Evolutionary conservation across 257 asterid genomes (phyloP).

Genomic region (Solanum pinnatisectum): DNA sequence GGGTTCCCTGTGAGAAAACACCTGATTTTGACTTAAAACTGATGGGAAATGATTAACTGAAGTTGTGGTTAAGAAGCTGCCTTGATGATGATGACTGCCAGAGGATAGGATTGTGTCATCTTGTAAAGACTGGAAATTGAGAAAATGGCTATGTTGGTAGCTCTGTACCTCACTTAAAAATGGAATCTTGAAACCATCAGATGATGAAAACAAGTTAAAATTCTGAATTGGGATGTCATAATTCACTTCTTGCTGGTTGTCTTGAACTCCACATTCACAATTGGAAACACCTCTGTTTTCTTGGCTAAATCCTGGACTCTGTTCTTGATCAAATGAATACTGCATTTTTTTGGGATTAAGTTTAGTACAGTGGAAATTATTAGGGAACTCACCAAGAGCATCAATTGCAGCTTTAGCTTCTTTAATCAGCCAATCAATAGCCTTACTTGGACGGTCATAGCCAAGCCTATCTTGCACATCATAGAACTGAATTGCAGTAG

Average conservation of each 20-base stretch:
- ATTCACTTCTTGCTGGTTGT: background rate
- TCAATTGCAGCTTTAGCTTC: slow-evolving; percentile 86
- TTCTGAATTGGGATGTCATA: background rate
- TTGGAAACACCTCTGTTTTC: background rate
- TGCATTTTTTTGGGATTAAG: background rate
- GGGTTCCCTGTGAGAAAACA: slow-evolving; percentile 99
- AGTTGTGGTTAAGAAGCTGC: background rate
- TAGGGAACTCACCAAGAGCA: slow-evolving; percentile 47
- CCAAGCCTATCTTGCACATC: slow-evolving; percentile 98
- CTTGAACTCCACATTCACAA: background rate
- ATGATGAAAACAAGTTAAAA: background rate
- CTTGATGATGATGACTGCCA: background rate
- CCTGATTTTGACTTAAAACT: slow-evolving; percentile 43
- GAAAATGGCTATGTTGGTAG: background rate
- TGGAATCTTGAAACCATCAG: background rate
- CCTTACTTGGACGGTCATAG: slow-evolving; percentile 96
- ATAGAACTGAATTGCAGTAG: slow-evolving; percentile 93
- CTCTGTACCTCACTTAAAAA: background rate
- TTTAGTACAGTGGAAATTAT: background rate
- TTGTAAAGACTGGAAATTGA: background rate
- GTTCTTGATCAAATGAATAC: background rate
- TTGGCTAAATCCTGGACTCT: background rate
- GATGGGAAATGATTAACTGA: background rate
- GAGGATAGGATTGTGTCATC: background rate
- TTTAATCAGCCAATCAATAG: slow-evolving; percentile 93